Evolutionary conservation across 2,329 filamentous ascomycete genomes (phyloP), one percentile per base, ranked within the genome.

Genomic region (Aspergillus hortae): DNA sequence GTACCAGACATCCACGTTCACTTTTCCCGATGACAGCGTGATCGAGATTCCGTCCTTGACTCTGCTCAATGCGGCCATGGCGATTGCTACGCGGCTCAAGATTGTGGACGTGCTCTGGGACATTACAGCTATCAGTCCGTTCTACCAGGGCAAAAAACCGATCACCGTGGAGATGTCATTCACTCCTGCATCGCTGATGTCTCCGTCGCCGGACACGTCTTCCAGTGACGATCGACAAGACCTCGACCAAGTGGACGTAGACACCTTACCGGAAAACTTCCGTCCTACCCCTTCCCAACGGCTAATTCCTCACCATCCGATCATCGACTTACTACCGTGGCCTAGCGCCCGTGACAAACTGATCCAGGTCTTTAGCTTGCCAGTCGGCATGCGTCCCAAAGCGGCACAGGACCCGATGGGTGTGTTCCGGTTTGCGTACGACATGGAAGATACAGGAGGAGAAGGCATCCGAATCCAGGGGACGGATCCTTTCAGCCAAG

Each of bases 271-370:
- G 2, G 43, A 51, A 12, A 72, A 77, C 35, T 78, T 80, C 68
- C 76, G 71, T 30, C 82, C 82, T 11, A 83, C 80, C 0, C 49
- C 67, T 9, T 70, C 74, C 0, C 82, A 84, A 60, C 60, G 74
- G 7, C 57, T 71, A 2, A 67, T 81, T 12, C 77, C 79, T 1
- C 82, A 85, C 55, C 82, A 84, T 57, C 81, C 82, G 1, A 52
- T 83, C 11, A 63, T 85, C 10, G 82, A 85, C 61, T 66, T 84
- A 25, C 64, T 85, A 1, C 82, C 81, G 1, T 85, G 81, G 82
- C 80, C 82, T 1, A 68, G 61, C 15, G 77, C 79, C 33, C 72
- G 81, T 6, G 77, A 82, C 55, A 77, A 77, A 51, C 65, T 81
- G 35, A 80, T 85, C 56, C 71, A 72, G 55, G 68, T 83, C 30